Evolutionary conservation across 169 alveolate species (phyloP).

Genomic region (Ichthyophthirius multifiliis): DNA sequence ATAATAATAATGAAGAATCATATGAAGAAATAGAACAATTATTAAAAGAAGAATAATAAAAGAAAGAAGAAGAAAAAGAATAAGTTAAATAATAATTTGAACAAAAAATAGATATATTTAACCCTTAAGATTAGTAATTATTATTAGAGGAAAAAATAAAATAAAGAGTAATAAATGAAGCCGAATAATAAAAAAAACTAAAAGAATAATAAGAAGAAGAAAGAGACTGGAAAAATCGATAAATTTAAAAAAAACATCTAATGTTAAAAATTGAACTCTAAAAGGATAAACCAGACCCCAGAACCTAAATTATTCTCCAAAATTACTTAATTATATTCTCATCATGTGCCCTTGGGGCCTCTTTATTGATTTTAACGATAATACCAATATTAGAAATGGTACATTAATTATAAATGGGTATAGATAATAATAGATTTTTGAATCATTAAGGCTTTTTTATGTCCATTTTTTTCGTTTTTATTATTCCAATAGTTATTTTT

Average conservation of each 20-base stretch:
- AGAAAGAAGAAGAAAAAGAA: no score
- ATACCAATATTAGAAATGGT: neutral
- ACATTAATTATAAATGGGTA: neutral
- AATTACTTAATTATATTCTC: neutral
- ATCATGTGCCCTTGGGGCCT: neutral
- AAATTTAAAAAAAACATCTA: neutral
- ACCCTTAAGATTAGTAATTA: no score
- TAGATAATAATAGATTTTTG: neutral
- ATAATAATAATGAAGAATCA: neutral
- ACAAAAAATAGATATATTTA: no score
- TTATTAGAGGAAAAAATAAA: no score
- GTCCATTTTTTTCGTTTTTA: neutral
- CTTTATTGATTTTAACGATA: neutral
- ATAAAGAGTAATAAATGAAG: no score
- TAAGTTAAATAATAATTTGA: no score
- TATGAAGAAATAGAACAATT: neutral
- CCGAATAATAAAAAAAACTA: no score
- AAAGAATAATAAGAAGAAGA: conserved; percentile 17
- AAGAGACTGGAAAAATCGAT: neutral
- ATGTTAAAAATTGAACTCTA: neutral
- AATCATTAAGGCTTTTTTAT: neutral
- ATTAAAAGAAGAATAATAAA: neutral
- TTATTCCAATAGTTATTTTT: neutral
- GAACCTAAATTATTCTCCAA: neutral
- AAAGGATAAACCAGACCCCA: conserved; percentile 6